Evolutionary conservation across 176 grass and related monocot genomes (phyloP), one percentile per base, ranked within the genome.

Genomic region (Musa schizocarpa): DNA sequence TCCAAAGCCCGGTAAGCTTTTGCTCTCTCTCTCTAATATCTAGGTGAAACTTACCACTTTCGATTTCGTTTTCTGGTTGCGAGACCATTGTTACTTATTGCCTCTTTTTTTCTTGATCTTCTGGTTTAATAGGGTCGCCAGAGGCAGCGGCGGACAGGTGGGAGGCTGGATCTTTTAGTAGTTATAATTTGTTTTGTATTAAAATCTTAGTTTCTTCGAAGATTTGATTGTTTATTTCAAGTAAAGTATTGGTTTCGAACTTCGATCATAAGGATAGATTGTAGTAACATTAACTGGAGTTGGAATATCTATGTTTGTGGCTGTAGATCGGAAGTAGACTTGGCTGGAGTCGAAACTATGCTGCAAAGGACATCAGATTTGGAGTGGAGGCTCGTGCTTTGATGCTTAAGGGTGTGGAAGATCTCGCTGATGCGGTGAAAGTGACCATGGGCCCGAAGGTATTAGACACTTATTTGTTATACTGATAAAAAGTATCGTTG

Each of bases 361-460:
- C 71, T 17, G 52, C 82, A 16, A 84, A 77, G 66, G 82, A 84
- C 68, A 84, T 84, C 24, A 68, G 43, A 56, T 84, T 84, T 19
- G 82, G 82, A 19, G 72, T 84, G 13, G 77, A 78, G 11, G 82
- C 82, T 59, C 82, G 82, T 52, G 76, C 82, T 1, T 54, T 73
- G 8, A 84, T 84, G 82, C 82, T 84, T 66, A 77, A 84, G 72
- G 82, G 82, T 50, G 82, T 84, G 26, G 66, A 80, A 48, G 82
- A 84, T 56, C 54, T 84, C 20, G 77, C 82, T 50, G 73, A 80
- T 79, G 82, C 82, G n/a, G 82, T 84, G 71, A 84, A 84, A 54
- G 82, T 84, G 76, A 84, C 82, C 22, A 79, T 79, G 70, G 76
- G 76, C 29, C 76, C 76, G 34, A 79, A 79, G 76, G 69, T 79